phyloP scores from a whole-genome alignment of 179 eudicot species.

The Patellifolia procumbens region DNA sequence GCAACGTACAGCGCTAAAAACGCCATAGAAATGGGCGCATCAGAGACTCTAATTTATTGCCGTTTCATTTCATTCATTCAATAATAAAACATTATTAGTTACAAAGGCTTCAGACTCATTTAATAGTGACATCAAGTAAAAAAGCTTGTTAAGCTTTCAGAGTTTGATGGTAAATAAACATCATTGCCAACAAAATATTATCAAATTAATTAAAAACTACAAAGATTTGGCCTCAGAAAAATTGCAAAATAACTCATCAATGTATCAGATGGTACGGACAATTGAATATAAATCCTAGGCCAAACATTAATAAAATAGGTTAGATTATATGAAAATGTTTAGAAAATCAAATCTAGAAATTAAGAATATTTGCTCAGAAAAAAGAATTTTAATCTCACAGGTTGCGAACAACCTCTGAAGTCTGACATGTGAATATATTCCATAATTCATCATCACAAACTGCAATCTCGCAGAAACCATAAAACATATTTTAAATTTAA shows the following conservation, averaged over 20 bases:
- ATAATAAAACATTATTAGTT: neutral
- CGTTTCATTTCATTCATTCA: neutral
- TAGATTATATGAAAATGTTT: neutral
- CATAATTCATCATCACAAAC: conserved; percentile 57
- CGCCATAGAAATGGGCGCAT: conserved; percentile 26
- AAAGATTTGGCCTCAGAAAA: conserved; percentile 27
- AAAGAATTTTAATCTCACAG: conserved; percentile 33
- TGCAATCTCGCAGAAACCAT: neutral
- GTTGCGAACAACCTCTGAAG: conserved; percentile 63
- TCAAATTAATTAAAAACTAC: neutral
- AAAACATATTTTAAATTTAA: no score
- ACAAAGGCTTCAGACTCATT: conserved; percentile 12
- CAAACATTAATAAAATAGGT: neutral
- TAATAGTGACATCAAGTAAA: conserved; percentile 4
- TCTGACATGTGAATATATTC: conserved; percentile 83
- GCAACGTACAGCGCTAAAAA: conserved; percentile 45
- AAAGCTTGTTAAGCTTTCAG: conserved; percentile 18
- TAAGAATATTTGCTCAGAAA: no score
- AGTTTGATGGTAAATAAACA: conserved; percentile 33
- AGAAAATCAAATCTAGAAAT: no score
- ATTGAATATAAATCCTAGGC: conserved; percentile 19
- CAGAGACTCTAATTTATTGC: conserved; percentile 56
- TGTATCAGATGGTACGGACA: conserved; percentile 33
- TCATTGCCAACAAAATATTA: conserved; percentile 33
- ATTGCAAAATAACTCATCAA: conserved; percentile 4